Conservation (phyloP, 306 rosid genomes). For the Astragalus membranaceus region DNA sequence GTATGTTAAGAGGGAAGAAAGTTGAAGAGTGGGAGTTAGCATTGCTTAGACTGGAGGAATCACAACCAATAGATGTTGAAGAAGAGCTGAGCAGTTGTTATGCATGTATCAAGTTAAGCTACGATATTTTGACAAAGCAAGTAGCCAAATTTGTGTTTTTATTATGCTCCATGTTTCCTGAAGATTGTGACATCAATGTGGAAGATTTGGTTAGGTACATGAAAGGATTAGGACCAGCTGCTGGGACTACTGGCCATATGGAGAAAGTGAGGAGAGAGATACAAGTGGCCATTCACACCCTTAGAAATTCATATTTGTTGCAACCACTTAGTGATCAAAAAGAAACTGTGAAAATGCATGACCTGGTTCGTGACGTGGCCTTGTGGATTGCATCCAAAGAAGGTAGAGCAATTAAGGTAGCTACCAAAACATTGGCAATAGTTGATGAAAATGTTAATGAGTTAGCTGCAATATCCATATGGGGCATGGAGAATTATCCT, state of each 20-base stretch:
- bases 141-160: background rate
- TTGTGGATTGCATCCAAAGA: background rate
- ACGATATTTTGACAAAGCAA: background rate
- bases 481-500: background rate
- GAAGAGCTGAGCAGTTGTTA: background rate
- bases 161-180: slow-evolving; percentile 18
- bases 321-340: background rate
- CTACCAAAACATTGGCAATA: background rate
- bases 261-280: background rate
- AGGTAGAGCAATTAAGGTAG: background rate
- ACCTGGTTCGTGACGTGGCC: slow-evolving; percentile 8
- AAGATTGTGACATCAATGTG: background rate
- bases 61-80: background rate
- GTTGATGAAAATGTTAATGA: background rate
- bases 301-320: slow-evolving; percentile 7
- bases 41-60: background rate
- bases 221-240: background rate
- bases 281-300: background rate
- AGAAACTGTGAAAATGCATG: slow-evolving; percentile 17
- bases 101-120: slow-evolving; percentile 1
- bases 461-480: background rate
- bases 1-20: background rate
- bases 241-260: background rate
- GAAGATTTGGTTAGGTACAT: background rate
- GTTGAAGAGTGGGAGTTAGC: background rate